phyloP scores from a whole-genome alignment of 116 monocot species.

The Papilionanthe hybrid region DNA sequence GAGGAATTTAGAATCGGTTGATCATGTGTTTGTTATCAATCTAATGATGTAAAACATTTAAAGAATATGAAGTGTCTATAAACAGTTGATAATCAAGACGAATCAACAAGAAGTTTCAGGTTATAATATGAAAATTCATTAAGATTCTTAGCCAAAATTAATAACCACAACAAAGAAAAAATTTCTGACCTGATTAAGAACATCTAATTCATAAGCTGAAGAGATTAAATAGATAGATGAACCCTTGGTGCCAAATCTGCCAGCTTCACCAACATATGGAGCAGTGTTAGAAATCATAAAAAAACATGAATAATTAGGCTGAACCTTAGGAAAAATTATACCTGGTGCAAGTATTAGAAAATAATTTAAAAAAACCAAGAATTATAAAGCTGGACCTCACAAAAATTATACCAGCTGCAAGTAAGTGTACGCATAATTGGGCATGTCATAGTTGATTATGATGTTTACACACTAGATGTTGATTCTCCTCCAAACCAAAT shows the following conservation, averaged over 20 bases:
- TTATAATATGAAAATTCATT: too few relatives aligned
- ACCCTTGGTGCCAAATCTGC: constrained; percentile 95
- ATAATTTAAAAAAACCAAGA: too few relatives aligned
- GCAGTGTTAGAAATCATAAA: not conserved
- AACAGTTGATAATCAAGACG: too few relatives aligned
- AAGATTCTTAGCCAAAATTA: not conserved
- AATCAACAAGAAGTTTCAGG: too few relatives aligned
- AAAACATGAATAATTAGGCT: not conserved
- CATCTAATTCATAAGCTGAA: constrained; percentile 80
- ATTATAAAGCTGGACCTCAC: too few relatives aligned
- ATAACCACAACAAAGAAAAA: not conserved
- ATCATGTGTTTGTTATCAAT: too few relatives aligned
- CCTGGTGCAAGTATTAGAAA: constrained; percentile 69
- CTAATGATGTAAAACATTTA: too few relatives aligned
- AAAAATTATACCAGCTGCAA: constrained; percentile 76
- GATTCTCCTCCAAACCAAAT: constrained; percentile 95
- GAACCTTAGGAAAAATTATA: not conserved
- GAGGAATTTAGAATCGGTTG: too few relatives aligned
- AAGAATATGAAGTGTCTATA: too few relatives aligned
- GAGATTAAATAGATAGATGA: constrained; percentile 92
- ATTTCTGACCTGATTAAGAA: constrained; percentile 73
- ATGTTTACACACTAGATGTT: constrained; percentile 99
- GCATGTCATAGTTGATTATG: constrained; percentile 99
- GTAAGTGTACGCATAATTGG: constrained; percentile 95
- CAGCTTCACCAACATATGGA: constrained; percentile 83